Percentiles rank a stretch among this genome's conserved stretches.
These are phyloP conservation scores for Chimonanthus praecox DNA, from an alignment of 164 flowering plant species.

Conservation along the genomic window DNA sequence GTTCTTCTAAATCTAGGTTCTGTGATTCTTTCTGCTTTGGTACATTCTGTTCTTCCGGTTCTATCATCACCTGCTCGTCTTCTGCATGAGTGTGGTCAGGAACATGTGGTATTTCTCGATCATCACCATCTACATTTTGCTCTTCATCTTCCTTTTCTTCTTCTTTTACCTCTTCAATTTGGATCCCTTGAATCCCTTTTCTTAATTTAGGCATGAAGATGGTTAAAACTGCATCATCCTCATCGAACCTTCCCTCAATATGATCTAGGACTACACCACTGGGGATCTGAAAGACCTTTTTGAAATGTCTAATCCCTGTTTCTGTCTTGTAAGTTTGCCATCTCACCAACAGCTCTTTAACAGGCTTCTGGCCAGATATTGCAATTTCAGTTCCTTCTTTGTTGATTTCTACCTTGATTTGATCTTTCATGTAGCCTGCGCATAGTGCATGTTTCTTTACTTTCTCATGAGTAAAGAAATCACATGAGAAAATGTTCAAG, in stretches of 20 bases:
- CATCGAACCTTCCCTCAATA: conserved; percentile 48
- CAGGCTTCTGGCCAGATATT: conserved; percentile 43
- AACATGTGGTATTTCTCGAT: not conserved
- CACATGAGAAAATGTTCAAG: no score
- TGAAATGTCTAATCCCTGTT: conserved; percentile 34
- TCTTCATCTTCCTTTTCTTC: conserved; percentile 13
- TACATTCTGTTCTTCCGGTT: not conserved
- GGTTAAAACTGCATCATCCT: conserved; percentile 37
- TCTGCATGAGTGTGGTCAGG: not conserved
- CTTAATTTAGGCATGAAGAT: conserved; percentile 52
- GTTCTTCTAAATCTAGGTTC: not conserved
- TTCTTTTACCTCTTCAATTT: conserved; percentile 46
- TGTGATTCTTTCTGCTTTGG: not conserved
- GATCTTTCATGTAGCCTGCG: conserved; percentile 46
- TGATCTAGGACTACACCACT: conserved; percentile 46
- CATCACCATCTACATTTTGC: conserved; percentile 7
- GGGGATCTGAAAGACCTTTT: conserved; percentile 53
- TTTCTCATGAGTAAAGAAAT: not conserved
- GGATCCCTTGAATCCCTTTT: conserved; percentile 39
- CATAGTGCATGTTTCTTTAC: not conserved
- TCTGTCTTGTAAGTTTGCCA: conserved; percentile 40
- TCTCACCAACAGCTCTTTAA: conserved; percentile 44
- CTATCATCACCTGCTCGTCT: conserved; percentile 1
- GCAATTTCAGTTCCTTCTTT: conserved; percentile 45
- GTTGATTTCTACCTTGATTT: conserved; percentile 46